Evolutionary conservation across 441 rosid genomes (phyloP), one percentile per base, ranked within the genome.

Genomic region (Gossypium gossypioides): DNA sequence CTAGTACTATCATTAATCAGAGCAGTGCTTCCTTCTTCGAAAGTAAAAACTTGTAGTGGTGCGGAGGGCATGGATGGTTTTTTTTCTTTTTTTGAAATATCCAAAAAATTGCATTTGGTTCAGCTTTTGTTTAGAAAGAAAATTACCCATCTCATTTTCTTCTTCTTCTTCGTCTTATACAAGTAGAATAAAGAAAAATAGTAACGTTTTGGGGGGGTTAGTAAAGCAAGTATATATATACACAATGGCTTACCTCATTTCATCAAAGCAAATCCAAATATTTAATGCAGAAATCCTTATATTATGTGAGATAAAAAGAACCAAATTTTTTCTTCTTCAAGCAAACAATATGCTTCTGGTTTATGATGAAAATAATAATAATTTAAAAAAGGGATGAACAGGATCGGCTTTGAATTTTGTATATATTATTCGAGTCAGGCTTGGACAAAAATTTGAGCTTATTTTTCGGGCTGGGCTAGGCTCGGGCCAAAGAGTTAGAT

Each of bases 91-190:
- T 21, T 21, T 21, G 21, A n/a, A 1, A 4, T 4, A 9, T 55
- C 56, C 25, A 40, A n/a, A 2, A 48, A 2, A 2, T 21, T 29
- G 0, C 70, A 24, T 12, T 22, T 48, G 22, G 24, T 46, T 66
- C 2, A 12, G 22, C 13, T 6, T 66, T 57, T 66, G 57, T 3
- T 24, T 24, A 22, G 40, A 3, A 7, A 66, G 6, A 46, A 66
- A 24, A 48, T 48, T 66, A 7, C 70, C 70, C 70, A 66, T 66
- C 19, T 65, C 40, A 42, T 66, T 21, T 24, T 46, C 19, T 65
- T 55, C 4, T 55, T 55, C 13, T 51, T 42, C 12, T 42, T 15
- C 6, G 8, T 15, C 16, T 51, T 7, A 15, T 51, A 50, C 19
- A 50, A 1, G 15, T 13, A n/a, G 54, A 48, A 48, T 48, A 48